phyloP scores from a whole-genome alignment of 2,329 filamentous ascomycete species.

The Chaetomium olivaceum region DNA sequence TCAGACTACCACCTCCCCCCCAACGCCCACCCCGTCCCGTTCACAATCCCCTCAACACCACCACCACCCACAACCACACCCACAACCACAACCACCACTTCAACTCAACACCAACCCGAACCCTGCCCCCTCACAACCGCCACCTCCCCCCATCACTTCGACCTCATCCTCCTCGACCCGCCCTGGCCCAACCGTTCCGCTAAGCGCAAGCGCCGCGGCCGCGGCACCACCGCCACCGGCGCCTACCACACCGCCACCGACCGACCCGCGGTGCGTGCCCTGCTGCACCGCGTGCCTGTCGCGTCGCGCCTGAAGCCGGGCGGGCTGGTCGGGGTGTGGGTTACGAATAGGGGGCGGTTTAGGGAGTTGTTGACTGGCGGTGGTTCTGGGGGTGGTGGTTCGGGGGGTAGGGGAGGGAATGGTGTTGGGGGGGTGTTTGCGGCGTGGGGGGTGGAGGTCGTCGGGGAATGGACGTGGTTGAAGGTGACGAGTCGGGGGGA shows the following conservation, averaged over 20 bases:
- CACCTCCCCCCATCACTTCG: conserved; percentile 59
- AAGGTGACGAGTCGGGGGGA: conserved; percentile 68
- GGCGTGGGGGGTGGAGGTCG: conserved; percentile 64
- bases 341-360: conserved; percentile 70
- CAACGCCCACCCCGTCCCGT: not conserved
- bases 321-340: conserved; percentile 70
- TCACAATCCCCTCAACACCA: conserved; percentile 37
- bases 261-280: conserved; percentile 47
- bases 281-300: conserved; percentile 60
- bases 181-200: conserved; percentile 82
- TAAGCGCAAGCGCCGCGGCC: conserved; percentile 54
- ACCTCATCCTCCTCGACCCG: conserved; percentile 72
- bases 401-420: too few relatives aligned
- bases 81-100: too few relatives aligned
- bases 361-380: conserved; percentile 51
- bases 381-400: too few relatives aligned
- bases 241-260: conserved; percentile 49
- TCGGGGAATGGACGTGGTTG: conserved; percentile 77
- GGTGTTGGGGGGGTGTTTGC: conserved; percentile 58
- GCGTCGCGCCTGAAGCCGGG: conserved; percentile 52
- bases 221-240: conserved; percentile 34
- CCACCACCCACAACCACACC: conserved; percentile 46
- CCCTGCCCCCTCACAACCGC: conserved; percentile 45
- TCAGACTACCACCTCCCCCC: not conserved
- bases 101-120: conserved; percentile 43